Percentiles rank a stretch among this genome's conserved stretches.
Evolutionary conservation across 805 yeast genomes (phyloP).

Genomic region (Yamadazyma olivae): DNA sequence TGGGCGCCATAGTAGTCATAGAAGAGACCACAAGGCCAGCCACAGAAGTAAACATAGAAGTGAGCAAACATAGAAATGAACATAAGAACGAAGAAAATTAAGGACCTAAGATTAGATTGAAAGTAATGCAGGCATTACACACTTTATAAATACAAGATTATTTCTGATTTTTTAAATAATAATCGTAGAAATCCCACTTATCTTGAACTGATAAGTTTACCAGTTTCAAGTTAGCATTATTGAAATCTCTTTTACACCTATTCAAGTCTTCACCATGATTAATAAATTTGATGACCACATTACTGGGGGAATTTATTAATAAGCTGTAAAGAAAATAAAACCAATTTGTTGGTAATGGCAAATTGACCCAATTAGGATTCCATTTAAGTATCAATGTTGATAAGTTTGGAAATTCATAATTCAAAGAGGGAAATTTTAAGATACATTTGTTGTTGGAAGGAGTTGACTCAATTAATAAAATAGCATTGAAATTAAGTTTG

Average conservation of each 20-base stretch:
- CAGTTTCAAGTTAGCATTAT: conserved; percentile 28
- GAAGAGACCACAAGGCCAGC: not conserved
- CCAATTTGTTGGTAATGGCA: conserved; percentile 30
- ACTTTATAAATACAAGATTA: too few species aligned
- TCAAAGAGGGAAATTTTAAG: conserved; percentile 47
- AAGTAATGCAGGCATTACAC: too few species aligned
- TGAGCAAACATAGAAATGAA: not conserved
- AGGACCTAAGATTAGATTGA: too few species aligned
- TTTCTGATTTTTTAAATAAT: conserved; percentile 12
- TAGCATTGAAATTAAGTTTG: conserved; percentile 27
- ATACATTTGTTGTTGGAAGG: conserved; percentile 80
- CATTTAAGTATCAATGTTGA: conserved; percentile 38
- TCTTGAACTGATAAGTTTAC: conserved; percentile 28
- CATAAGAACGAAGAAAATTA: not conserved
- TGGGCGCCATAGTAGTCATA: not conserved
- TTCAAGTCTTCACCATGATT: conserved; percentile 15
- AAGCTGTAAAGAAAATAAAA: conserved; percentile 7
- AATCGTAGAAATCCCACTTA: conserved; percentile 27
- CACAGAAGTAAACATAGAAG: conserved; percentile 1
- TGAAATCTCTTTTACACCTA: conserved; percentile 23
- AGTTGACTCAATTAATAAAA: conserved; percentile 70
- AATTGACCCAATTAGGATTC: conserved; percentile 32
- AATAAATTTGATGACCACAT: conserved; percentile 27
- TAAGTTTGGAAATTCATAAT: conserved; percentile 18
- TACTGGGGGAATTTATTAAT: conserved; percentile 10